Conservation (phyloP, 2,329 filamentous ascomycete species). For the Epichloe gansuensis region DNA sequence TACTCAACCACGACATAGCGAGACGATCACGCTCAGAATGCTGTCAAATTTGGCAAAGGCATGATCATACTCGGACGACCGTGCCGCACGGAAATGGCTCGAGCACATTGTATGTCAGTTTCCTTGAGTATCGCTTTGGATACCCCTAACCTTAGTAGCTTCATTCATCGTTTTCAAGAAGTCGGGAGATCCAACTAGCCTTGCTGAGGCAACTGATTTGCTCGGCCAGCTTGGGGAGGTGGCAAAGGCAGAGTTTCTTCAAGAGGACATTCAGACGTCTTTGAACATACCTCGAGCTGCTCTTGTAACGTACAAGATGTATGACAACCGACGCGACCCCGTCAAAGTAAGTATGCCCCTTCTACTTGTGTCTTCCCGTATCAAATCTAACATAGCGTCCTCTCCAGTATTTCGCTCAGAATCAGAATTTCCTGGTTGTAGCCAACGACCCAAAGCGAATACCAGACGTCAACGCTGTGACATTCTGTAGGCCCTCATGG, state of each 20-base stretch:
- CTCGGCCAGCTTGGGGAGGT: conserved; percentile 34
- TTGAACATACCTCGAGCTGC: conserved; percentile 27
- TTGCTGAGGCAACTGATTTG: conserved; percentile 31
- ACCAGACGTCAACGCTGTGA: neutral
- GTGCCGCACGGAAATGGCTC: conserved; percentile 48
- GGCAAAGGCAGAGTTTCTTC: conserved; percentile 24
- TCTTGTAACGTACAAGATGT: conserved; percentile 37
- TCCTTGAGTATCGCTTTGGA: neutral
- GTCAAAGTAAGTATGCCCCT: conserved; percentile 26
- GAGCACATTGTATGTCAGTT: conserved; percentile 46
- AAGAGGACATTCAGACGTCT: conserved; percentile 18
- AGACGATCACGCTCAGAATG: conserved; percentile 34
- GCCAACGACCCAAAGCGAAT: conserved; percentile 13
- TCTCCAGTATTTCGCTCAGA: conserved; percentile 6
- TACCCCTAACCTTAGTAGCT: conserved; percentile 25
- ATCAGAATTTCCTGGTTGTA: conserved; percentile 14
- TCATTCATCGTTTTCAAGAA: conserved; percentile 34
- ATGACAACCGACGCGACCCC: conserved; percentile 38
- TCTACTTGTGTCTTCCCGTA: neutral
- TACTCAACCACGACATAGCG: conserved; percentile 23
- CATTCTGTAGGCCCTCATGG: neutral
- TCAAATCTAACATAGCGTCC: neutral
- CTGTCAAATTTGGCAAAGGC: conserved; percentile 35
- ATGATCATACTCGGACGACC: conserved; percentile 40
- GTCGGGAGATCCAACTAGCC: conserved; percentile 22